Conservation (phyloP, 2,329 filamentous ascomycete species). For the Mycosphaerella sp. region DNA sequence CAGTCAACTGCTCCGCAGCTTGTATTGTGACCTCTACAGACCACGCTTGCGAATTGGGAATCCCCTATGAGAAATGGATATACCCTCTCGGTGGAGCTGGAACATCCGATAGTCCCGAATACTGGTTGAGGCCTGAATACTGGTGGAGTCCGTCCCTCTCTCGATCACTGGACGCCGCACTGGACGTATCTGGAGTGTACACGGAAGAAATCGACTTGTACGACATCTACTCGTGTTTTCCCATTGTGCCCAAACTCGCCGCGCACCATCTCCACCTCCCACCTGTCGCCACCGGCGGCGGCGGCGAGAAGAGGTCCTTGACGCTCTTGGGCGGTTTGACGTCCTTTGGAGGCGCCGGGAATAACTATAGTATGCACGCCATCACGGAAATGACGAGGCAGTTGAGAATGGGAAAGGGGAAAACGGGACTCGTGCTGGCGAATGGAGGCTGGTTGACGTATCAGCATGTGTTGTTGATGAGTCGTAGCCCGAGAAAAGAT, state of each 20-base stretch:
- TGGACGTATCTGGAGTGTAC: conserved; percentile 44
- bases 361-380: conserved; percentile 64
- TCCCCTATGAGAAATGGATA: conserved; percentile 54
- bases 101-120: conserved; percentile 52
- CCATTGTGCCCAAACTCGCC: conserved; percentile 62
- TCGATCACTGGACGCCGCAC: conserved; percentile 49
- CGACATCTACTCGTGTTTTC: conserved; percentile 64
- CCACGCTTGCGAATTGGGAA: conserved; percentile 48
- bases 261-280: conserved; percentile 54
- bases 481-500: conserved; percentile 39
- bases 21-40: conserved; percentile 54
- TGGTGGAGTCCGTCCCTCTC: conserved; percentile 54
- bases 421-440: conserved; percentile 54
- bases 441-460: conserved; percentile 62
- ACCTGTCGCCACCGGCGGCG: conserved; percentile 32
- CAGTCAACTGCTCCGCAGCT: conserved; percentile 57
- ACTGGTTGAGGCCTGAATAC: conserved; percentile 58
- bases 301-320: conserved; percentile 35
- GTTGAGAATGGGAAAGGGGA: conserved; percentile 42
- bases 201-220: conserved; percentile 52
- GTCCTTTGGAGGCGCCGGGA: conserved; percentile 63
- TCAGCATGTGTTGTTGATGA: conserved; percentile 57
- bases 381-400: conserved; percentile 52
- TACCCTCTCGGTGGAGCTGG: conserved; percentile 60
- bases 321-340: conserved; percentile 60